Conservation (phyloP, 140 eudicot genomes). For the Anethum foeniculum region DNA sequence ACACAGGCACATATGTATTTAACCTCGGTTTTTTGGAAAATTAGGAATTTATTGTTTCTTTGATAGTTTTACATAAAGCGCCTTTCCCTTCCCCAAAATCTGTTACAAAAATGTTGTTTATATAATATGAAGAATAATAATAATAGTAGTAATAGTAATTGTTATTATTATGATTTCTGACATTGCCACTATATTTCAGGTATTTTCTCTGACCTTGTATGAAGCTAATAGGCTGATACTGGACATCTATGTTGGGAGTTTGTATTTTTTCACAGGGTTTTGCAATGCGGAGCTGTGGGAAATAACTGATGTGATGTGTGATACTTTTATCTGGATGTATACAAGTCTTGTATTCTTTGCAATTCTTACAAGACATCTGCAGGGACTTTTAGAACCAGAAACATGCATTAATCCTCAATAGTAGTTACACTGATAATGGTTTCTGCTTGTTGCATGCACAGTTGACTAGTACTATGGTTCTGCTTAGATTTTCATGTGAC, state of each 20-base stretch:
- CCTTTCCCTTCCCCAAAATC: background rate
- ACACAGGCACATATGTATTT: background rate
- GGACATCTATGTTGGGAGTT: slow-evolving; percentile 75
- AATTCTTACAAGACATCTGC: slow-evolving; percentile 10
- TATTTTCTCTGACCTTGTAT: slow-evolving; percentile 97
- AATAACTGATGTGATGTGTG: slow-evolving; percentile 25
- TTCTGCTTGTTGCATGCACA: background rate
- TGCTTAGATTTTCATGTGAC: background rate
- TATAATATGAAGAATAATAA: background rate
- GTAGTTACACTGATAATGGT: background rate
- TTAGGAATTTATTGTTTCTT: background rate
- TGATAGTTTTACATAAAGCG: background rate
- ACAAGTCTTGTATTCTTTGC: slow-evolving; percentile 17
- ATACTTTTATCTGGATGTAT: slow-evolving; percentile 24
- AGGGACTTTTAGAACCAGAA: slow-evolving; percentile 9
- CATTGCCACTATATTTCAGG: slow-evolving; percentile 77
- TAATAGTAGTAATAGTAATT: too few species aligned
- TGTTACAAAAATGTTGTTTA: background rate
- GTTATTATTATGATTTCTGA: slow-evolving; percentile 21
- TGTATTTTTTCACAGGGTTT: slow-evolving; percentile 80
- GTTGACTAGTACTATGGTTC: background rate
- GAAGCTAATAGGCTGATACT: slow-evolving; percentile 87
- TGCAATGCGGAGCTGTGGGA: slow-evolving; percentile 31
- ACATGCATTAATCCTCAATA: slow-evolving; percentile 9
- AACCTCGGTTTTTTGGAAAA: background rate